Base-by-base conservation (phyloP, 2,329 filamentous ascomycete species). In the Fusarium nematophilum region DNA sequence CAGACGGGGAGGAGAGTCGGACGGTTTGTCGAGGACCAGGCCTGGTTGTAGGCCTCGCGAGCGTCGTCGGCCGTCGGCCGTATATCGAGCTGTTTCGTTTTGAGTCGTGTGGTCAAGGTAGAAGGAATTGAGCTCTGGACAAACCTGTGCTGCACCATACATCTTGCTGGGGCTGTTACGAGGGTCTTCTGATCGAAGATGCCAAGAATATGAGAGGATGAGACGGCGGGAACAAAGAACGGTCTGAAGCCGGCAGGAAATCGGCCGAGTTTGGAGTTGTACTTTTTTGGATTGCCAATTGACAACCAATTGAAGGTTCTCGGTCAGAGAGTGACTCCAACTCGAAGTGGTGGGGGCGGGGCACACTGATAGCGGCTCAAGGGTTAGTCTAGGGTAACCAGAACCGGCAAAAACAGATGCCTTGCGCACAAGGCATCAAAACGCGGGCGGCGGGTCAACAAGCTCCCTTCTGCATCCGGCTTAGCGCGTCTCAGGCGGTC, bases 1-100 rank as follows among this genome's bases (percentile, higher is more conserved):
- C 89, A 93, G 34, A 97, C 76, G 2, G 93, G 92, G 8, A 97
- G 85, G 59, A 96, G 85, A 69, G 95, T 97, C 11, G 89, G 75
- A 14, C 65, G 62, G 29, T 59, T 67, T 13, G 57, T 29, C 4
- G 59, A 23, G n/a, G 65, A 59, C 65, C 67, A 70, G 42, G 54
- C 55, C 53, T 68, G 62, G 40, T 62, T 63, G 52, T 58, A 60
- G 42, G 67, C 67, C 51, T 68, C 58, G 53, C 67, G 67, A 61
- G 67, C 67, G 59, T 70, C 67, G 51, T 64, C 64, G 50, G 58
- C 62, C 9, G 65, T 66, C 47, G 67, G 67, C 65, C 67, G 57
- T 54, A 70, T 67, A 34, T 70, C 67, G 26, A 70, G 62, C 67
- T 70, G 59, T 29, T 38, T 39, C 31, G 36, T 52, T 36, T 47